Evolutionary conservation across 371 early-diverging fungal genomes (phyloP), one percentile per base, ranked within the genome.

Genomic region (Paraphysoderma sedebokerense): DNA sequence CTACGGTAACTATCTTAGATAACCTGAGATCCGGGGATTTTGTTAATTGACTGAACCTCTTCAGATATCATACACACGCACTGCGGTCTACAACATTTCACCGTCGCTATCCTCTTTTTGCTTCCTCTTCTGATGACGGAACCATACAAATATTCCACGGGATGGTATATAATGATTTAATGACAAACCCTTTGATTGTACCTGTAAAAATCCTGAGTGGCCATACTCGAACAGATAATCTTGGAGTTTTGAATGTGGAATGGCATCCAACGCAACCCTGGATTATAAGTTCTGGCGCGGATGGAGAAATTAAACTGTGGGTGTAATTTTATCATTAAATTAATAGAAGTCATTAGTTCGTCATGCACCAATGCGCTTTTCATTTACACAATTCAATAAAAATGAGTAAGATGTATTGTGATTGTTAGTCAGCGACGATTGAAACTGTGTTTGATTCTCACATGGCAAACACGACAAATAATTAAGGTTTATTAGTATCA

Each of bases 191-290:
- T 38, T 66, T 92, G 55, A 87, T 97, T 62, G 95, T 93, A 23
- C 98, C 98, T n/a, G 81, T 97, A 37, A 92, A 93, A 72, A 85
- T 85, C 22, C 63, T 97, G 40, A 67, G 74, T 38, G 89, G 82
- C 26, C 93, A 93, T 62, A 58, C 72, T 41, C 58, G 68, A 30
- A 72, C 72, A 27, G 82, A 82, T 50, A 59, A 66, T 35, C 65
- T 90, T 13, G 89, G 88, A 63, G 87, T 81, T 58, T 68, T 93
- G 36, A 68, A 81, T 49, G 76, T 78, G 46, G 72, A 82, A 56
- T 97, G 88, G 73, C 98, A 97, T 62, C 96, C 96, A 11, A 79
- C 78, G 30, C 91, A 92, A 64, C 96, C 98, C 20, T 97, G 96
- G 96, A 66, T 95, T 24, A 67, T 97, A 33, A 53, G 60, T 17